A percentile compares a stretch with the other conserved stretches of the same genome.
These are phyloP conservation scores for Didymella exigua DNA, from an alignment of 2,329 filamentous ascomycete species.

Conservation along the genomic window DNA sequence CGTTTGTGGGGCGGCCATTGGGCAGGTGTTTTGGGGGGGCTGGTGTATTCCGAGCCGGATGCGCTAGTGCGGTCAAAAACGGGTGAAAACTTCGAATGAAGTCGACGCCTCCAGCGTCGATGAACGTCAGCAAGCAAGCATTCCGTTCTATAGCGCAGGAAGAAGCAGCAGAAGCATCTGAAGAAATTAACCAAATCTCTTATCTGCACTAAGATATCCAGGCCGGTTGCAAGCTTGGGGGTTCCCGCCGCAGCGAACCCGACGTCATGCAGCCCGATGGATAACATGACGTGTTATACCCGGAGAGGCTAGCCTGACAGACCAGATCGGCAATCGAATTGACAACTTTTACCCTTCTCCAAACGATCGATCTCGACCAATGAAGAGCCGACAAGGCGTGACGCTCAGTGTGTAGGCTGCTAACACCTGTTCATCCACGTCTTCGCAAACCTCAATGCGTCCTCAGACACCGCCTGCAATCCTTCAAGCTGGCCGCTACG, in stretches of 20 bases:
- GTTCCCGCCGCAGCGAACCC: constrained; percentile 5
- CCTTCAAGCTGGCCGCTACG: not conserved
- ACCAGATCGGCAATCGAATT: not conserved
- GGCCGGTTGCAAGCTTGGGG: constrained; percentile 9
- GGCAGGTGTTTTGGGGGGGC: not conserved
- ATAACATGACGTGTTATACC: not conserved
- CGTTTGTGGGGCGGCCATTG: constrained; percentile 14
- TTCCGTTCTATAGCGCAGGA: constrained; percentile 13
- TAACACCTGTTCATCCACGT: not conserved
- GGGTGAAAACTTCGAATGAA: constrained; percentile 18
- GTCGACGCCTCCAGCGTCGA: constrained; percentile 29
- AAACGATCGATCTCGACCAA: not conserved
- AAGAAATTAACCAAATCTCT: constrained; percentile 16
- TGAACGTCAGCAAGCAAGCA: constrained; percentile 27
- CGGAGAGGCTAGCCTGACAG: not conserved
- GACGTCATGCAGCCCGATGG: constrained; percentile 9
- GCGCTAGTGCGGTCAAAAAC: constrained; percentile 14
- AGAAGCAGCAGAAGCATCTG: constrained; percentile 3
- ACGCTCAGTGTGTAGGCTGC: not conserved
- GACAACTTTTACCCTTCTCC: not conserved
- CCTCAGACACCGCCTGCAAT: not conserved
- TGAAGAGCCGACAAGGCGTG: too few species aligned
- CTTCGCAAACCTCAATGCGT: not conserved
- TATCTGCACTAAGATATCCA: constrained; percentile 18
- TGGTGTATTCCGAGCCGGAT: constrained; percentile 3